phyloP scores from a whole-genome alignment of 345 rosid genomes.

The Aegle marmelos region DNA sequence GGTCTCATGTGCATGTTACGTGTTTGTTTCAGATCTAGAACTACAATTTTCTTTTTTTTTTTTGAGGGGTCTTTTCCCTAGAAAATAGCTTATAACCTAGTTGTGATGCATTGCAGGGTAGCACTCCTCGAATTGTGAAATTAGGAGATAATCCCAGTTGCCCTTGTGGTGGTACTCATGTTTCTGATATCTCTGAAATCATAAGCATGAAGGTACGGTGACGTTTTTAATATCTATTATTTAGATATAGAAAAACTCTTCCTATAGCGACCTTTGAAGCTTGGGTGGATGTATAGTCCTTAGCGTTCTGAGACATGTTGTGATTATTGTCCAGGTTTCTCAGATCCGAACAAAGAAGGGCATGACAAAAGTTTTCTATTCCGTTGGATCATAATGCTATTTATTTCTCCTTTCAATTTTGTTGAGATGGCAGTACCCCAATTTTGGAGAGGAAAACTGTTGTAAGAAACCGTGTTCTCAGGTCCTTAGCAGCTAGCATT shows the following conservation, averaged over 20 bases:
- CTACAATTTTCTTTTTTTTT: not conserved
- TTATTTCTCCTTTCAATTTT: not conserved
- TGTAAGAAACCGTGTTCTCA: not conserved
- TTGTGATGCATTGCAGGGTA: conserved; percentile 43
- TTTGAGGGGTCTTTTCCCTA: too few species aligned
- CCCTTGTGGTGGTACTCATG: conserved; percentile 95
- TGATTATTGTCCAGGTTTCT: conserved; percentile 40
- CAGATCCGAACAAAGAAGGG: conserved; percentile 77
- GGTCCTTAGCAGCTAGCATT: not conserved
- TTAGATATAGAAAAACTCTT: not conserved
- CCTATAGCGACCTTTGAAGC: not conserved
- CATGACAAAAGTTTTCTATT: conserved; percentile 63
- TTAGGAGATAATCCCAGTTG: conserved; percentile 67
- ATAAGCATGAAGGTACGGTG: conserved; percentile 54
- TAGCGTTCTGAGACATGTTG: conserved; percentile 1
- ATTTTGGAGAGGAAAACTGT: not conserved
- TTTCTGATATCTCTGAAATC: conserved; percentile 69
- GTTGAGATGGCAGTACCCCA: not conserved
- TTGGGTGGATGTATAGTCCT: not conserved
- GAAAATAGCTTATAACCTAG: not conserved
- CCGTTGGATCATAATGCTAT: conserved; percentile 29
- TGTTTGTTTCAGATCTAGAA: not conserved
- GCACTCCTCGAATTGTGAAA: conserved; percentile 73
- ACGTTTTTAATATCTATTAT: not conserved
- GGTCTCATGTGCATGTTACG: not conserved